Base-by-base conservation (phyloP, 2,329 filamentous ascomycete genomes). In the Teratosphaeria pseudoeucalypti region DNA sequence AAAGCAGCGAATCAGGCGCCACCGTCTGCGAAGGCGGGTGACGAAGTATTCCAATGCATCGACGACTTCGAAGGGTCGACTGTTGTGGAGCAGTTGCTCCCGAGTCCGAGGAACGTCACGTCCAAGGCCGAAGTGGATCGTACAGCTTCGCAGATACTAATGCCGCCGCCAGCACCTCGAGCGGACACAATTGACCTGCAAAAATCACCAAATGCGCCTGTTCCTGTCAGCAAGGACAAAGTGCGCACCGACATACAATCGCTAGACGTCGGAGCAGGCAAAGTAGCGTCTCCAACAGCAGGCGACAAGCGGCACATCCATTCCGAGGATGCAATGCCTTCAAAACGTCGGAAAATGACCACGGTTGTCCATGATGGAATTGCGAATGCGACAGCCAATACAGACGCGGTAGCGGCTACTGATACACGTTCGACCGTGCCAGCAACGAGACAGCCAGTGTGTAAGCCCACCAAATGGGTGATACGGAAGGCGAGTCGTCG, bases 131-230 rank as follows among this genome's bases (percentile, higher is more conserved):
- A 23, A 23, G 11, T 26, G 58, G 49, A 39, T n/a, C 63, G 55
- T 19, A 64, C 64, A 11, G 60, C 60, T 16, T 68, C 65, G 14
- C 66, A 67, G 52, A n/a, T 59, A 14, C 62, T 60, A 2, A 68
- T 68, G 66, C 66, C 65, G 6, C 66, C 65, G 23, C 66, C 65
- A 27, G 59, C 29, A 49, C 34, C 26, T 19, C 16, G 6, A 10
- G 19, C 43, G 19, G 19, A 23, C 7, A 11, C 23, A n/a, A 49
- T n/a, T 6, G 7, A 23, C 9, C n/a, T n/a, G 43, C 43, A 49
- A 6, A 19, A 49, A 5, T 10, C 19, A 49, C n/a, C 43, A 19
- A n/a, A 49, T 23, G 43, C 16, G 16, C 43, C 16, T 10, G 43
- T 10, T 19, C 2, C 43, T 11, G 19, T 23, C 16, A 49, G 43